Conservation (phyloP, 1,139 yeast species). For the Candida mesenterica region DNA sequence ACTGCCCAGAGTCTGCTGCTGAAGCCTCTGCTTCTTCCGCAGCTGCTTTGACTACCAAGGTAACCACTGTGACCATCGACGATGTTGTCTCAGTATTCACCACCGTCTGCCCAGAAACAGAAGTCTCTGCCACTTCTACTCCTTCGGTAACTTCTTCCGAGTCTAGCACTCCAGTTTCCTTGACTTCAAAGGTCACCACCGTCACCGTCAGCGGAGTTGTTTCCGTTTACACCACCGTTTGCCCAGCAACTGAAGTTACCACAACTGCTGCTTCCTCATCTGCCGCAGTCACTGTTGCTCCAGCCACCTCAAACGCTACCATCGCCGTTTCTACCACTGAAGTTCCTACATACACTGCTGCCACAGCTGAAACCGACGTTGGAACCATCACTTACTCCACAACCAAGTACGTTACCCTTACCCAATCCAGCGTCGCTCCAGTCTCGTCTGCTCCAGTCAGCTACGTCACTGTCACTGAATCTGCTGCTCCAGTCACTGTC, state of each 20-base stretch:
- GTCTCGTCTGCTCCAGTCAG: constrained; percentile 7
- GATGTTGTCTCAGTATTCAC: constrained; percentile 19
- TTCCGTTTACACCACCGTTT: constrained; percentile 21
- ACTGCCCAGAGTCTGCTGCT: constrained; percentile 16
- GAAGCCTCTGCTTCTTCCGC: constrained; percentile 11
- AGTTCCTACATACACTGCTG: constrained; percentile 1
- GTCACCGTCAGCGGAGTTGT: constrained; percentile 16
- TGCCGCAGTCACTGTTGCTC: constrained; percentile 12
- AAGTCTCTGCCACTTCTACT: constrained; percentile 10
- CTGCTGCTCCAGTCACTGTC: constrained; percentile 5
- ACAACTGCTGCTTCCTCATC: constrained; percentile 8
- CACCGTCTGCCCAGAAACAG: constrained; percentile 18
- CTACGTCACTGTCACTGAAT: constrained; percentile 1
- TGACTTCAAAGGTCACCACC: constrained; percentile 8
- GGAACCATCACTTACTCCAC: too few relatives aligned
- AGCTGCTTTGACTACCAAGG: constrained; percentile 8
- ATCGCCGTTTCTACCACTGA: constrained; percentile 5
- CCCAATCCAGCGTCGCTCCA: too few relatives aligned
- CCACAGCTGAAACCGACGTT: constrained; percentile 6
- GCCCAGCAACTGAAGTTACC: constrained; percentile 17
- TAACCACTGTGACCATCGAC: constrained; percentile 18
- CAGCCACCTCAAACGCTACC: constrained; percentile 4
- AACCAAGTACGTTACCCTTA: too few relatives aligned
- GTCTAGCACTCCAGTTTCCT: constrained; percentile 6
- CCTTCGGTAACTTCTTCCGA: too few relatives aligned